These are phyloP conservation scores for Pythium brachiatum DNA, from an alignment of 352 stramenopile genomes.

Conservation along the genomic window DNA sequence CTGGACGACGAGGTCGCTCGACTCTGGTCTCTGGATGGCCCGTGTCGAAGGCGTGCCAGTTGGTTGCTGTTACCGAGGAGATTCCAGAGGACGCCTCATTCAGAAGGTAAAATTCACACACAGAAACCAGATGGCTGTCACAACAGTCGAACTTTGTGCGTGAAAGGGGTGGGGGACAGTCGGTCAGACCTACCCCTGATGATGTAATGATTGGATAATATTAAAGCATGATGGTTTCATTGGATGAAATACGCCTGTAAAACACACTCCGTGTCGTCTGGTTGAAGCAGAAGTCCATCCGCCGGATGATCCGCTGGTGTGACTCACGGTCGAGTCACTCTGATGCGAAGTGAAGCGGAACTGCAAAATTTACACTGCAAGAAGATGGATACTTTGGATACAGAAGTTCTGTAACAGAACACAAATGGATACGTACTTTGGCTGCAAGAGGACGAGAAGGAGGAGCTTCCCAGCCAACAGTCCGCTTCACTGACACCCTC, in stretches of 20 bases:
- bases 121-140: neutral
- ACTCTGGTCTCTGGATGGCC: neutral
- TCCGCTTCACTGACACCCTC: no score
- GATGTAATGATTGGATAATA: neutral
- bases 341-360: no score
- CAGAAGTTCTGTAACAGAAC: no score
- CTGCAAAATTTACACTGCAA: no score
- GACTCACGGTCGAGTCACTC: neutral
- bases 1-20: neutral
- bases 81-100: neutral
- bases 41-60: neutral
- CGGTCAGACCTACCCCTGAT: neutral
- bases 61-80: neutral
- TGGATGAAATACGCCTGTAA: neutral
- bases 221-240: neutral
- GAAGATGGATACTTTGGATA: no score
- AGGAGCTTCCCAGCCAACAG: no score
- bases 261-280: neutral
- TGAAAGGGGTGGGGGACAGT: neutral
- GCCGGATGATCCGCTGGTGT: neutral
- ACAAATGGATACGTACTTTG: no score
- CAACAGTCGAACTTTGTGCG: no score
- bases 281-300: neutral
- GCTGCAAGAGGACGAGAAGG: no score
- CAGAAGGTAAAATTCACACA: neutral